Evolutionary conservation across 2,329 filamentous ascomycete genomes (phyloP), one percentile per base, ranked within the genome.

Genomic region (Fusarium longipes): DNA sequence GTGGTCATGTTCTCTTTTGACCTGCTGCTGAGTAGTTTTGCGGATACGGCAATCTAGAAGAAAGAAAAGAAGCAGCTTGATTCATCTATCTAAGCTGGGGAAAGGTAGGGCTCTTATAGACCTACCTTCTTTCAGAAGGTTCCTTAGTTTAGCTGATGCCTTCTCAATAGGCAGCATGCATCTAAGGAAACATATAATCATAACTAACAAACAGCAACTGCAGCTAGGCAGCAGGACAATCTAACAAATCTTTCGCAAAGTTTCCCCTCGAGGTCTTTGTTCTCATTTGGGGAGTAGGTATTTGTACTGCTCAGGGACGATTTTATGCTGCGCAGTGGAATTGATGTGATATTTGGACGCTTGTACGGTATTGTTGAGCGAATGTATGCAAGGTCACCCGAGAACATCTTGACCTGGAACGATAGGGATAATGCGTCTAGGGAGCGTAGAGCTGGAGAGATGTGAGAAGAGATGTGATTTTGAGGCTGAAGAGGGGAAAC

Each of bases 321-420:
- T 15, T 54, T 45, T 17, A 68, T 22, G 30, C 47, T 40, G 24
- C 49, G 63, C 27, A 74, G 49, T 30, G 73, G 67, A 27, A 74
- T 57, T 17, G 60, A 33, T n/a, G 49, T 57, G 20, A 20, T 10
- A 30, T 27, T 51, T 18, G n/a, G 40, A 12, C 32, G 42, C 5
- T 50, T 69, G 18, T 33, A 30, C 10, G 35, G 4, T 8, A 25
- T 27, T 17, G 40, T 32, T 36, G 60, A 58, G 8, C 57, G 70
- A 57, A 77, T 68, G 61, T 68, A 70, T 18, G 66, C 33, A 25
- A 77, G 64, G 44, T 76, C 74, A 35, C 68, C 74, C 17, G 68
- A 62, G 54, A 76, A 77, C 75, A 77, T 77, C 44, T 32, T 63
- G 63, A 9, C 20, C 15, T 35, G 32, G 9, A 2, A n/a, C 14